These are phyloP conservation scores for Brachypodium distachyon DNA, from an alignment of 202 grass and related monocot genomes.

Conservation along the genomic window DNA sequence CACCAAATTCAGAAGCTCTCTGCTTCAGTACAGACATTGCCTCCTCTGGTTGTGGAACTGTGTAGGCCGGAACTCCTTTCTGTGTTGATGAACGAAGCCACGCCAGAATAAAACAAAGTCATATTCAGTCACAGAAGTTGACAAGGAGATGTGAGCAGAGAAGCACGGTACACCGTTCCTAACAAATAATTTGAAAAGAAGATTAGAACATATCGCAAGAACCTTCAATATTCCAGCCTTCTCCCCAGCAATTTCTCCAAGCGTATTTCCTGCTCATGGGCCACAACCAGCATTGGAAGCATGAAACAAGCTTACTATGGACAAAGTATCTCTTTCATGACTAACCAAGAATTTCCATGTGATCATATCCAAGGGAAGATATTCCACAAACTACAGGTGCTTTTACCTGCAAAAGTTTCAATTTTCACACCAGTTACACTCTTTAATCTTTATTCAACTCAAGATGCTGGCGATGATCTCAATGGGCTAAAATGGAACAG, in stretches of 20 bases:
- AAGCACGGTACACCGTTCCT: not conserved
- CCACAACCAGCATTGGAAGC: not conserved
- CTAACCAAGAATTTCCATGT: conserved; percentile 99
- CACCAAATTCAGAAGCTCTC: conserved; percentile 81
- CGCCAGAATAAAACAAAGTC: not conserved
- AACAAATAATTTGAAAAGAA: conserved; percentile 2
- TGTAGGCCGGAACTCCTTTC: conserved; percentile 73
- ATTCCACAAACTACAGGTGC: conserved; percentile 91
- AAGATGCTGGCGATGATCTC: not conserved
- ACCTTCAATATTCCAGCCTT: conserved; percentile 98
- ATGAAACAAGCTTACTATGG: not conserved
- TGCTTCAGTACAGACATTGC: conserved; percentile 66
- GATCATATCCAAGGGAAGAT: conserved; percentile 93
- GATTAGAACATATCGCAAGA: conserved; percentile 6
- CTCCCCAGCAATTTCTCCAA: conserved; percentile 84
- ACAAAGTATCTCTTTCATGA: conserved; percentile 23
- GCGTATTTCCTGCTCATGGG: conserved; percentile 69
- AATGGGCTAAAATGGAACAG: not conserved
- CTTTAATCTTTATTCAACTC: not conserved
- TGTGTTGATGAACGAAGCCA: conserved; percentile 21
- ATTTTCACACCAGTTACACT: not conserved
- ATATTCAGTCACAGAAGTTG: conserved; percentile 9
- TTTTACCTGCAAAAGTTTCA: conserved; percentile 56
- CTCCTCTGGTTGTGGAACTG: conserved; percentile 80
- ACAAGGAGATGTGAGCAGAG: not conserved